phyloP scores from a whole-genome alignment of 495 filamentous ascomycete genomes.

The Podospora conica region DNA sequence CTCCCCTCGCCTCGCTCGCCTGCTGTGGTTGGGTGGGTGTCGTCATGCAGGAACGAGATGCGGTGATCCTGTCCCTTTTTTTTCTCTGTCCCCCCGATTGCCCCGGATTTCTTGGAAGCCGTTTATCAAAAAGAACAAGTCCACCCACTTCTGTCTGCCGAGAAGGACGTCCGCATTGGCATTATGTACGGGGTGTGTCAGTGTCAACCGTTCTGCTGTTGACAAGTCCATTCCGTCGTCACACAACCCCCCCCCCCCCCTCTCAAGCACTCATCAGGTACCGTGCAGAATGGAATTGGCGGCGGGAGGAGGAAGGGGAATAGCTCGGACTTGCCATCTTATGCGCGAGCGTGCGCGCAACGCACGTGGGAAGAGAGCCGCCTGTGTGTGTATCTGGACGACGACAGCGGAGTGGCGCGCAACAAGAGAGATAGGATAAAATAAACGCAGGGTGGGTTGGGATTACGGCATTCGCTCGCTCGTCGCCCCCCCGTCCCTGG shows the following conservation, averaged over 20 bases:
- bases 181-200: neutral
- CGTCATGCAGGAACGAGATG: neutral
- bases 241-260: neutral
- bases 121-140: neutral
- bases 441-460: neutral
- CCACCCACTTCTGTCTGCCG: neutral
- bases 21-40: neutral
- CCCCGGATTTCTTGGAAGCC: neutral
- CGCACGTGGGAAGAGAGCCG: neutral
- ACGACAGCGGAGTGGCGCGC: neutral
- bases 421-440: neutral
- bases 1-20: neutral
- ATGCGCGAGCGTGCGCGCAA: neutral
- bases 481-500: neutral
- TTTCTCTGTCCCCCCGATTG: neutral
- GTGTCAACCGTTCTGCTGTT: neutral
- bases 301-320: too few species aligned
- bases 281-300: neutral
- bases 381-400: neutral
- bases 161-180: neutral
- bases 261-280: too few species aligned
- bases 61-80: neutral
- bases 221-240: neutral
- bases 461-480: neutral
- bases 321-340: neutral